Percentiles rank a stretch among this genome's conserved stretches.
Conservation (phyloP, 345 rosid species). For the Reutealis trisperma region DNA sequence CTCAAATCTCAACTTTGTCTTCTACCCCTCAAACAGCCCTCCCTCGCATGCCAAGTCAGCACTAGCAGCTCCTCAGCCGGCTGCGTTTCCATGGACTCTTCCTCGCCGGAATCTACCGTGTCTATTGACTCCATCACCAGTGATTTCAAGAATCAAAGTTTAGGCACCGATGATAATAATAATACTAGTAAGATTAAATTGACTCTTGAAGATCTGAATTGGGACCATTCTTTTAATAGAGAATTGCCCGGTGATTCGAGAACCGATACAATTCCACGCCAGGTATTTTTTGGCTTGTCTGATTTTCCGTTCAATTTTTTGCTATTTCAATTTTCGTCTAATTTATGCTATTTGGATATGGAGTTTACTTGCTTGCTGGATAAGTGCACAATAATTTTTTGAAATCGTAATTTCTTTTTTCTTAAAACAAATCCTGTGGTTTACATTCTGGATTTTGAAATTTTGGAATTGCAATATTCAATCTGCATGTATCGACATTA, state of each 20-base stretch:
- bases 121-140: conserved; percentile 66
- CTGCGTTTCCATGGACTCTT: conserved; percentile 48
- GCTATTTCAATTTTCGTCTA: not conserved
- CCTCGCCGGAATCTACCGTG: conserved; percentile 37
- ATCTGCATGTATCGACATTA: not conserved
- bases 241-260: conserved; percentile 86
- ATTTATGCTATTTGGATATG: not conserved
- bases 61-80: conserved; percentile 6
- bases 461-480: not conserved
- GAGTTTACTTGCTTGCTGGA: not conserved
- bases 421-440: not conserved
- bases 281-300: conserved; percentile 41
- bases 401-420: not conserved
- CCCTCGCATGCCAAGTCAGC: conserved; percentile 44
- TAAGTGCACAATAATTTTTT: not conserved
- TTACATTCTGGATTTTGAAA: not conserved
- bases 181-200: conserved; percentile 21
- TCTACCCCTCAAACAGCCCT: conserved; percentile 7
- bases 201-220: conserved; percentile 73
- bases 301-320: not conserved
- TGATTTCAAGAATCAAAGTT: conserved; percentile 67
- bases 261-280: conserved; percentile 66
- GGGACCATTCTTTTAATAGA: conserved; percentile 88
- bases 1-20: conserved; percentile 26
- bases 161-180: conserved; percentile 34